Percentiles rank a stretch among this genome's conserved stretches.
These are phyloP conservation scores for Camellia oleifera DNA, from an alignment of 179 eudicot genomes.

Conservation along the genomic window DNA sequence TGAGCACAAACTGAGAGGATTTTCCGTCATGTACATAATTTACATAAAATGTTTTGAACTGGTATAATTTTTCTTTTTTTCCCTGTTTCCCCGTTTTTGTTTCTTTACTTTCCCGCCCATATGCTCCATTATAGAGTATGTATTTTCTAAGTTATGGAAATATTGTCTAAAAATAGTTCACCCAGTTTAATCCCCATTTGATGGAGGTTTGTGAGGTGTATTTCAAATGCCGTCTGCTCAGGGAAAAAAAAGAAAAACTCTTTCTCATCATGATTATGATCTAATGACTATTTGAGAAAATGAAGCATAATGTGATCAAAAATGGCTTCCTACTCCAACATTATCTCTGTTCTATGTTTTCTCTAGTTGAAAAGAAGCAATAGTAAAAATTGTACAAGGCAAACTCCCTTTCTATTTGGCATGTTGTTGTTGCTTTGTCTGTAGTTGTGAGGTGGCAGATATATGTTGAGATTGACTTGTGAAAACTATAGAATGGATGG, in stretches of 20 bases:
- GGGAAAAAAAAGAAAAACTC: no score
- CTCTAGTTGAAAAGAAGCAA: neutral
- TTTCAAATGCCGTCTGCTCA: no score
- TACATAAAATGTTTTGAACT: neutral
- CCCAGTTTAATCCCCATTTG: no score
- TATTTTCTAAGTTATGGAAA: slow-evolving; percentile 12
- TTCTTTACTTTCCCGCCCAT: neutral
- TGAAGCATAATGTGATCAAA: neutral
- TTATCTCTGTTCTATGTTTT: neutral
- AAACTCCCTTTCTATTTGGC: slow-evolving; percentile 5
- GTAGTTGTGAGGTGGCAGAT: slow-evolving; percentile 34
- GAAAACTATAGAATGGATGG: slow-evolving; percentile 18
- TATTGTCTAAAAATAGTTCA: neutral
- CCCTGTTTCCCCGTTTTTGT: neutral
- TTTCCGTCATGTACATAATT: slow-evolving; percentile 25
- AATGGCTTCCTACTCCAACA: neutral
- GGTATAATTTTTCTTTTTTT: slow-evolving; percentile 9
- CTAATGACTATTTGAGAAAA: neutral
- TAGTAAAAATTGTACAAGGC: neutral
- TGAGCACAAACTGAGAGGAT: slow-evolving; percentile 20
- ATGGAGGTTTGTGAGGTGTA: no score
- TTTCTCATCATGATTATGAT: neutral
- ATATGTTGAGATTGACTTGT: slow-evolving; percentile 14
- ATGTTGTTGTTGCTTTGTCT: slow-evolving; percentile 39
- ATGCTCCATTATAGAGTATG: neutral